Conservation (phyloP, 225 moss, liverwort and hornwort genomes). For the Physcomitrium patens region DNA sequence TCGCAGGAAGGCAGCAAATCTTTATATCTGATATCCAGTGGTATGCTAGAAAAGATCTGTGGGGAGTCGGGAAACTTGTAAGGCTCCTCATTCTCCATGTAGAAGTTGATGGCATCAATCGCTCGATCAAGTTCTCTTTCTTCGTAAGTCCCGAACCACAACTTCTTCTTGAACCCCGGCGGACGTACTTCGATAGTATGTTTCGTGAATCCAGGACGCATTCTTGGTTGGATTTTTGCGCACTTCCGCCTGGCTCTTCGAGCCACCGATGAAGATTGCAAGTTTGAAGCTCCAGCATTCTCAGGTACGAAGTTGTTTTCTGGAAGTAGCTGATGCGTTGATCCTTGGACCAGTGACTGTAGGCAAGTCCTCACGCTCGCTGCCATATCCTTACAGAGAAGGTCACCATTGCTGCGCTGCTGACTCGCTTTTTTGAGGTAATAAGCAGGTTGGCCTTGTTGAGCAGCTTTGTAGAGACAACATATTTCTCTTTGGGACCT, state of each 20-base stretch:
- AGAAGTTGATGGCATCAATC: constrained; percentile 33
- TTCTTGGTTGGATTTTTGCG: constrained; percentile 25
- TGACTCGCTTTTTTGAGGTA: constrained; percentile 21
- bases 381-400: constrained; percentile 34
- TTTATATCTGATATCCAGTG: constrained; percentile 21
- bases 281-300: no score
- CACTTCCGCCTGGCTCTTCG: not conserved
- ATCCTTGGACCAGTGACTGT: constrained; percentile 12
- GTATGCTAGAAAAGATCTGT: constrained; percentile 17
- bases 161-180: constrained; percentile 48
- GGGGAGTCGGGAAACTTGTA: constrained; percentile 24
- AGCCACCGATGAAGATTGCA: no score
- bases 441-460: constrained; percentile 24
- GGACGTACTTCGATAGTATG: constrained; percentile 40
- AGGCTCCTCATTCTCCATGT: constrained; percentile 13
- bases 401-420: constrained; percentile 5
- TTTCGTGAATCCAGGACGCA: constrained; percentile 34
- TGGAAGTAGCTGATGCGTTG: constrained; percentile 14
- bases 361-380: constrained; percentile 19
- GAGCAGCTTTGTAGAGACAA: constrained; percentile 36
- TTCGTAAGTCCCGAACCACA: constrained; percentile 48
- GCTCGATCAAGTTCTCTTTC: constrained; percentile 24
- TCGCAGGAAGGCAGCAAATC: constrained; percentile 36
- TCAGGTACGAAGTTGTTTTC: no score
- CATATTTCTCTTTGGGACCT: constrained; percentile 40